Evolutionary conservation across 495 filamentous ascomycete genomes (phyloP), one percentile per base, ranked within the genome.

Genomic region (Aspergillus campestris): DNA sequence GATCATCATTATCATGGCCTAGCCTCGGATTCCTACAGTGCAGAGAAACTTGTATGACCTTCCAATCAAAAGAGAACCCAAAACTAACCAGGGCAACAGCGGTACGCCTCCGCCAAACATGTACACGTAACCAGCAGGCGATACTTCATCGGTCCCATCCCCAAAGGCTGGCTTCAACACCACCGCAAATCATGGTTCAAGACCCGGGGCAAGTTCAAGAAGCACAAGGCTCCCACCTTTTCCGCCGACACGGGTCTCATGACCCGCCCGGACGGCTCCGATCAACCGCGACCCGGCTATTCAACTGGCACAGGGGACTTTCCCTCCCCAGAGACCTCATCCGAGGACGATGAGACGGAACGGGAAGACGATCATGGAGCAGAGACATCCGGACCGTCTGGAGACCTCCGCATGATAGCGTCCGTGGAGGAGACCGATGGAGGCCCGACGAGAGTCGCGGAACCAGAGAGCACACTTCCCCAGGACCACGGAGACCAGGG

Each of bases 141-240:
- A 31, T 77, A 73, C 56, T 85, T 85, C 59, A 82, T 85, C 50
- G 81, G 81, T 7, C 81, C 81, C 14, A 80, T 85, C 31, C 81
- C 81, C 5, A 74, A 79, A 50, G 81, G 79, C 41, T 85, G 81
- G 81, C 66, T 83, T 39, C 80, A 81, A 42, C 75, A 71, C 43
- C 77, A 83, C 59, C 73, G 78, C 37, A 79, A 79, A 40, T 69
- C 75, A 10, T 83, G 81, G 81, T 83, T 81, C 56, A 70, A 61
- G 49, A 64, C 68, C 38, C 66, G 78, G 32, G 48, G 83, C 1
- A 69, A 60, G 34, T 62, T 78, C 35, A 70, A 53, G 34, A 75
- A 81, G 39, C 80, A 82, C 53, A 66, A 72, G 33, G 62, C 68
- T 0, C 65, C 74, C 8, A 77, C 74, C 1, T 82, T 83, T 57